Evolutionary conservation across 2,329 filamentous ascomycete genomes (phyloP).

Genomic region (Apiospora sp.): DNA sequence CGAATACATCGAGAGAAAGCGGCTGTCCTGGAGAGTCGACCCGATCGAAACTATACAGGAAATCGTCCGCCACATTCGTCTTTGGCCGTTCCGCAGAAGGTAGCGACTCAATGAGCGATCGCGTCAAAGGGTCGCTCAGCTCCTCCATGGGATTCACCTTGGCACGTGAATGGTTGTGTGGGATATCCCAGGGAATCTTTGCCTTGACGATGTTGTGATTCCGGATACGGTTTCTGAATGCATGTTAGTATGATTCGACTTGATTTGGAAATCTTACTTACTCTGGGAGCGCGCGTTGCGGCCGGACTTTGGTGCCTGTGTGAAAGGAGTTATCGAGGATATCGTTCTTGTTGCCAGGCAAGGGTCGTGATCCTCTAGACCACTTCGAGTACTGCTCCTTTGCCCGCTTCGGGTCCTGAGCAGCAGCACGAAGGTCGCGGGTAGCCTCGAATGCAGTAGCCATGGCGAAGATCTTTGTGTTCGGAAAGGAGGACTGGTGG

Average conservation of each 20-base stretch:
- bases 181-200: slow-evolving; percentile 35
- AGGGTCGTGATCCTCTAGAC: slow-evolving; percentile 47
- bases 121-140: slow-evolving; percentile 45
- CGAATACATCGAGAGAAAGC: slow-evolving; percentile 49
- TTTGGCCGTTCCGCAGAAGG: slow-evolving; percentile 33
- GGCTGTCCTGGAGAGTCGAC: slow-evolving; percentile 48
- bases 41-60: slow-evolving; percentile 55
- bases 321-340: neutral
- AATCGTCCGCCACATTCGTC: slow-evolving; percentile 42
- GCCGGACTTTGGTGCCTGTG: slow-evolving; percentile 44
- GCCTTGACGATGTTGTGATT: slow-evolving; percentile 50
- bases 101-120: slow-evolving; percentile 46
- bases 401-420: slow-evolving; percentile 52
- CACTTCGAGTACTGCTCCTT: slow-evolving; percentile 54
- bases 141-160: slow-evolving; percentile 46
- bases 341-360: slow-evolving; percentile 37
- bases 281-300: slow-evolving; percentile 43
- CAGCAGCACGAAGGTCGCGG: slow-evolving; percentile 54
- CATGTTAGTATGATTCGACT: slow-evolving; percentile 25
- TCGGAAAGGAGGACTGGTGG: neutral
- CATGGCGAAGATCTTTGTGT: slow-evolving; percentile 32
- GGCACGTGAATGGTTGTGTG: slow-evolving; percentile 41
- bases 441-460: slow-evolving; percentile 37
- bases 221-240: slow-evolving; percentile 29
- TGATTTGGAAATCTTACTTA: slow-evolving; percentile 36